Evolutionary conservation across 2,329 filamentous ascomycete species (phyloP).

Genomic region (Penicillium hesseltinei): DNA sequence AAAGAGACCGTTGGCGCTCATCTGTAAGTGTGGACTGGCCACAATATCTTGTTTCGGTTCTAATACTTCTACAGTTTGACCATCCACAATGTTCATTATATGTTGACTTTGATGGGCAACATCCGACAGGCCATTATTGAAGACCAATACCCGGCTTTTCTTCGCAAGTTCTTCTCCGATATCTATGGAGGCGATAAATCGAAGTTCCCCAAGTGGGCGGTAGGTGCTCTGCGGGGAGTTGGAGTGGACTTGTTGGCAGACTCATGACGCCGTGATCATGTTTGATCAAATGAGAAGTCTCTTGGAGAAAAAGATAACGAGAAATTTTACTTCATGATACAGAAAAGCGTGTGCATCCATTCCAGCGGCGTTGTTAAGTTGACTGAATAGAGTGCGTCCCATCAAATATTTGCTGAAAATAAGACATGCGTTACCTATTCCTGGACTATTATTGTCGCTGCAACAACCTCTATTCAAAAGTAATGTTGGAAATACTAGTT

Average conservation of each 20-base stretch:
- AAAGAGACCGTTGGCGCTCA: slow-evolving; percentile 94
- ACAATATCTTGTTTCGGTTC: background rate
- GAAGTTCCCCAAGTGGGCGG: slow-evolving; percentile 78
- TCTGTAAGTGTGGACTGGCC: slow-evolving; percentile 42
- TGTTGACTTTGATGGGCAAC: slow-evolving; percentile 77
- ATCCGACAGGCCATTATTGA: slow-evolving; percentile 75
- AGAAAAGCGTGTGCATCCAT: background rate
- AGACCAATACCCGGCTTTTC: slow-evolving; percentile 74
- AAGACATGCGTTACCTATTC: background rate
- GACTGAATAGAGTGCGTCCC: background rate
- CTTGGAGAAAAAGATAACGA: background rate
- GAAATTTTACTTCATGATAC: background rate
- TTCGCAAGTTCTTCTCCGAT: slow-evolving; percentile 73
- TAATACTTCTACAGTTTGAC: slow-evolving; percentile 61
- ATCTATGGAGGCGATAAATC: slow-evolving; percentile 63
- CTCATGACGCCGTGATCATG: slow-evolving; percentile 5
- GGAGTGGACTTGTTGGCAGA: slow-evolving; percentile 67
- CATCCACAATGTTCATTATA: slow-evolving; percentile 94
- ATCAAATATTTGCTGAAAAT: background rate
- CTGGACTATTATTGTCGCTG: too few species aligned
- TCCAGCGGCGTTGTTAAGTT: background rate
- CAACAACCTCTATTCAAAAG: background rate
- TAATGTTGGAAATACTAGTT: background rate
- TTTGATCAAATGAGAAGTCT: background rate
- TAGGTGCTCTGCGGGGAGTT: slow-evolving; percentile 74